Evolutionary conservation across 2,329 filamentous ascomycete genomes (phyloP).

Genomic region (Pleomassaria siparia): DNA sequence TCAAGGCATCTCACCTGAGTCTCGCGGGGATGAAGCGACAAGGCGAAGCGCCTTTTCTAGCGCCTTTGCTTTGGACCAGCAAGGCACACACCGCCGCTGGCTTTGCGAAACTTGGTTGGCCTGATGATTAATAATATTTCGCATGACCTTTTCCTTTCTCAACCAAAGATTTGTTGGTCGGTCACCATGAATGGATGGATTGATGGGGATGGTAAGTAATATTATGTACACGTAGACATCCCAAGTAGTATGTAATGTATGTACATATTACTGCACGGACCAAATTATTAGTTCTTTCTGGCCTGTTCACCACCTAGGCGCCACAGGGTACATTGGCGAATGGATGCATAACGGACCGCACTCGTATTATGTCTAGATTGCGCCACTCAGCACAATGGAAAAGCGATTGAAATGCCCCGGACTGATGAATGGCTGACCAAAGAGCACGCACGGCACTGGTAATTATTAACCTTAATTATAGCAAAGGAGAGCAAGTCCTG

Average conservation of each 20-base stretch:
- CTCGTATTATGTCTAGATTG: slow-evolving; percentile 7
- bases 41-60: slow-evolving; percentile 11
- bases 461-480: too few relatives aligned
- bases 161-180: too few relatives aligned
- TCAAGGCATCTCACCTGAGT: slow-evolving; percentile 7
- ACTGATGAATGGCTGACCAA: not conserved
- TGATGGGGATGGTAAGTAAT: too few relatives aligned
- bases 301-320: too few relatives aligned
- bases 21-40: slow-evolving; percentile 11
- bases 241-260: too few relatives aligned
- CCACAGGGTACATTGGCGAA: too few relatives aligned
- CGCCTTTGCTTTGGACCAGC: slow-evolving; percentile 3
- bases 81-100: slow-evolving; percentile 3
- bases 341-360: not conserved
- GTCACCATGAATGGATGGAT: too few relatives aligned
- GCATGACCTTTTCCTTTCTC: too few relatives aligned
- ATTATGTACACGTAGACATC: too few relatives aligned
- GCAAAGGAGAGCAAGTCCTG: not conserved
- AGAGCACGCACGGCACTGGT: not conserved
- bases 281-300: too few relatives aligned
- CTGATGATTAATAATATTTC: too few relatives aligned
- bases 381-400: slow-evolving; percentile 12
- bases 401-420: not conserved
- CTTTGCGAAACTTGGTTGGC: slow-evolving; percentile 1
- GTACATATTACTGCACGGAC: too few relatives aligned